Evolutionary conservation across 352 stramenopile genomes (phyloP).

Genomic region (Pythium chondricola): DNA sequence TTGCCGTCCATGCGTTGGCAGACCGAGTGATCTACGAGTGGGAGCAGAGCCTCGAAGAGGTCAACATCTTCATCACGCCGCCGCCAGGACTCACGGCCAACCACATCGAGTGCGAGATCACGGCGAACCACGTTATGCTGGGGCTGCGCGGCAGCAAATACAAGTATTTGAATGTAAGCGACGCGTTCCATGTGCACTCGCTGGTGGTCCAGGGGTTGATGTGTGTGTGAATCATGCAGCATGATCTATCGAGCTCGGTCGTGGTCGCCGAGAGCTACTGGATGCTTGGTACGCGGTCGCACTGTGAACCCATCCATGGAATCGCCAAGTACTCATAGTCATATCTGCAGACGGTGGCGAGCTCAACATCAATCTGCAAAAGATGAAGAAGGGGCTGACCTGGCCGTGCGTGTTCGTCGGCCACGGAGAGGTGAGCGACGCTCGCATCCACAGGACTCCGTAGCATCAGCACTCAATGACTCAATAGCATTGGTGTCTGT

Average conservation of each 20-base stretch:
- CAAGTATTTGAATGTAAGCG: constrained; percentile 89
- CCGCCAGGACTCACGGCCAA: constrained; percentile 77
- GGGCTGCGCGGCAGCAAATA: constrained; percentile 83
- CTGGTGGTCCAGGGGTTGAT: too few relatives aligned
- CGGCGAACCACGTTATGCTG: constrained; percentile 81
- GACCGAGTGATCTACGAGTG: constrained; percentile 93
- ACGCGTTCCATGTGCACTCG: neutral
- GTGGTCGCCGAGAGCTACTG: constrained; percentile 94
- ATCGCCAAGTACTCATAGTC: too few relatives aligned
- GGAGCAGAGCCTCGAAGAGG: constrained; percentile 93
- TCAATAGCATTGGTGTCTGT: too few relatives aligned
- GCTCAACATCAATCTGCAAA: constrained; percentile 91
- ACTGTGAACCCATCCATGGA: too few relatives aligned
- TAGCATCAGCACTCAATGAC: too few relatives aligned
- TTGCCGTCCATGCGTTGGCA: constrained; percentile 10
- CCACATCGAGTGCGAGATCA: constrained; percentile 88
- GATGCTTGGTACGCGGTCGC: constrained; percentile 78
- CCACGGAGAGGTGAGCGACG: constrained; percentile 58
- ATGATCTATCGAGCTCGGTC: constrained; percentile 89
- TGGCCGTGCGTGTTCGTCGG: constrained; percentile 90
- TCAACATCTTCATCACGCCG: constrained; percentile 94
- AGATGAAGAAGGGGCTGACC: constrained; percentile 94
- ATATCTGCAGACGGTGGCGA: constrained; percentile 69
- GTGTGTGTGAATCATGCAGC: too few relatives aligned
- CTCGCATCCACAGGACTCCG: too few relatives aligned